Percentiles rank a stretch among this genome's conserved stretches.
Conservation (phyloP, 805 yeast genomes). For the Phaffomyces thermotolerans region DNA sequence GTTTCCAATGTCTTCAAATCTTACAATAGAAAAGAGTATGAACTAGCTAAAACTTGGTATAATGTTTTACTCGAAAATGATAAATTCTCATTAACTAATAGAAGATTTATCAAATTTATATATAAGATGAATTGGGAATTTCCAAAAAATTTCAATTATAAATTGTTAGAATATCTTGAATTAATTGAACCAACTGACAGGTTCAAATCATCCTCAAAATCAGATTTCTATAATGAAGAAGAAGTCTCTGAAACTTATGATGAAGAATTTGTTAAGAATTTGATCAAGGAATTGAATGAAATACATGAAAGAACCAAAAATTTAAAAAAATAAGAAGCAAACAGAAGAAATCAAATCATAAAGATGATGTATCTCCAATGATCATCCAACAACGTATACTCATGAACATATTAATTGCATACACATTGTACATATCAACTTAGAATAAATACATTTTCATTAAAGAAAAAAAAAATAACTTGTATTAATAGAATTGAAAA, state of each 20-base stretch:
- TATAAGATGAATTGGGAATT: slow-evolving; percentile 10
- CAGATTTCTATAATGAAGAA: slow-evolving; percentile 3
- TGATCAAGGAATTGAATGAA: slow-evolving; percentile 5
- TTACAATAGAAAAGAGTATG: slow-evolving; percentile 2
- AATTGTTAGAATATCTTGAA: slow-evolving; percentile 5
- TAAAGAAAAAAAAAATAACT: neutral
- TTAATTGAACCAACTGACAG: neutral
- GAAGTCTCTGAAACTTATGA: slow-evolving; percentile 7
- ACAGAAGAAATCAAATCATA: neutral
- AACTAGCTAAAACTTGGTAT: slow-evolving; percentile 10
- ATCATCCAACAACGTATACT: no score
- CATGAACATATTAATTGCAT: no score
- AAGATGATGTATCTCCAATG: no score
- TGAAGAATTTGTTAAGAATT: slow-evolving; percentile 6
- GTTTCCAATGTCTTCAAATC: slow-evolving; percentile 7
- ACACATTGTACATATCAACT: no score
- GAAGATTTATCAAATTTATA: slow-evolving; percentile 7
- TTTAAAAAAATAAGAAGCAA: no score
- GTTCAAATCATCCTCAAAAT: neutral
- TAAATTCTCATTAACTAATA: slow-evolving; percentile 3
- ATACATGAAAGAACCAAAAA: neutral
- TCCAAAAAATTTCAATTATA: slow-evolving; percentile 8
- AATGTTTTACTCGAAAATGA: slow-evolving; percentile 1
- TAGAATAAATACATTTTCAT: neutral
- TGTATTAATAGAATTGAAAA: neutral